Evolutionary conservation across 2,329 filamentous ascomycete genomes (phyloP).

Genomic region (Podosphaera xanthii): DNA sequence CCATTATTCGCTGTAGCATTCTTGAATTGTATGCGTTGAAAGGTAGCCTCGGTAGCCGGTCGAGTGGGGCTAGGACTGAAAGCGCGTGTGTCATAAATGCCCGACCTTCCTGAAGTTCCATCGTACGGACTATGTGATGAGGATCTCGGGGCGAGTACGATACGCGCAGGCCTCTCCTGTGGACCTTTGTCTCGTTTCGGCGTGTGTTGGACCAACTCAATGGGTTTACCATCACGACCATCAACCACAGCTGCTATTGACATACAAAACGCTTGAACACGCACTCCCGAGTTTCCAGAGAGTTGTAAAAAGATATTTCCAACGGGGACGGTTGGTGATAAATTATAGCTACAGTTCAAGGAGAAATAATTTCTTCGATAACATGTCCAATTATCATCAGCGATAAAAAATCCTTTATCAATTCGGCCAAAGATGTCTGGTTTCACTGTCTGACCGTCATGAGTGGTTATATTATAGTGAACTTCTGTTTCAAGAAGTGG

Average conservation of each 20-base stretch:
- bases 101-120: conserved; percentile 2
- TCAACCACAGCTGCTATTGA: conserved; percentile 45
- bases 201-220: conserved; percentile 55
- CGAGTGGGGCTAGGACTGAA: conserved; percentile 11
- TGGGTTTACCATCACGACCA: conserved; percentile 34
- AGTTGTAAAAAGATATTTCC: conserved; percentile 19
- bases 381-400: conserved; percentile 48
- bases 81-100: conserved; percentile 8
- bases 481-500: conserved; percentile 19
- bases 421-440: conserved; percentile 44
- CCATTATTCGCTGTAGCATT: conserved; percentile 55
- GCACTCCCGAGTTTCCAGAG: conserved; percentile 7
- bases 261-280: conserved; percentile 38
- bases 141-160: conserved; percentile 17
- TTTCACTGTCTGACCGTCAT: conserved; percentile 26
- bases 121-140: conserved; percentile 10
- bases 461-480: conserved; percentile 25
- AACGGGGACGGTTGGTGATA: conserved; percentile 24
- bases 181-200: conserved; percentile 52
- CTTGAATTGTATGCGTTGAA: conserved; percentile 56
- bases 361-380: conserved; percentile 54
- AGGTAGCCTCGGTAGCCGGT: conserved; percentile 19
- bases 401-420: conserved; percentile 46
- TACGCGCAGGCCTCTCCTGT: conserved; percentile 33
- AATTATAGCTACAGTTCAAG: conserved; percentile 37